Evolutionary conservation across 1,284 basidiomycete species (phyloP), one percentile per base, ranked within the genome.

Genomic region (Sporisorium exsertum): DNA sequence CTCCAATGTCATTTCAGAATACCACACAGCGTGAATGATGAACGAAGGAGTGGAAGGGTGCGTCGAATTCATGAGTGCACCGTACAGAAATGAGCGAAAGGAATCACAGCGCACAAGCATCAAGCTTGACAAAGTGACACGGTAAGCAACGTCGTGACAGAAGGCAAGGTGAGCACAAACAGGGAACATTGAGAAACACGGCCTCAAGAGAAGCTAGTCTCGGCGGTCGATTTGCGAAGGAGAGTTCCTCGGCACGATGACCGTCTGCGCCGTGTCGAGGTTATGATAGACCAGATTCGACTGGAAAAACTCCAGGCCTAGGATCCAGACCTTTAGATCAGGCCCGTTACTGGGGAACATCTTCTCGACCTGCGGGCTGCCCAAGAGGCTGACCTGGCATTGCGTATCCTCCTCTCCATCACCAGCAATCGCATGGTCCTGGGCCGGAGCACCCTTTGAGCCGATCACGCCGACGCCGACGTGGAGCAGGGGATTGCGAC

Each of bases 291-390:
- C 60, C 32, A 75, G 29, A 22, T 74, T 74, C 5, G 55, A 43
- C n/a, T 70, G 64, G 43, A 75, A 75, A 37, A 71, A 75, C 26
- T 75, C 64, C 16, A 56, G 20, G 9, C 72, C 72, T 0, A 71
- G 13, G 43, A 75, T 67, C 67, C 67, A 75, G 6, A 66, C 49
- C 27, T 75, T 70, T 26, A 65, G 37, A n/a, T 68, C 42, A 27
- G 52, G 51, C 9, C 46, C 50, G 40, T 55, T 66, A 16, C 52
- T 37, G 2, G 63, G 66, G 35, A 71, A 70, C 72, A 75, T 75
- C 0, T 37, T 12, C 16, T 75, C 72, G 7, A 75, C 67, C 29
- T 64, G 51, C 1, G 59, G 54, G 29, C 55, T 66, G 7, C 72
- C 72, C 15, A 70, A 45, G 9, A 75, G 20, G 0, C 56, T 33